Percentiles rank a stretch among this genome's conserved stretches.
phyloP scores from a whole-genome alignment of 768 basidiomycete genomes.

The Leucocoprinus leucothites region DNA sequence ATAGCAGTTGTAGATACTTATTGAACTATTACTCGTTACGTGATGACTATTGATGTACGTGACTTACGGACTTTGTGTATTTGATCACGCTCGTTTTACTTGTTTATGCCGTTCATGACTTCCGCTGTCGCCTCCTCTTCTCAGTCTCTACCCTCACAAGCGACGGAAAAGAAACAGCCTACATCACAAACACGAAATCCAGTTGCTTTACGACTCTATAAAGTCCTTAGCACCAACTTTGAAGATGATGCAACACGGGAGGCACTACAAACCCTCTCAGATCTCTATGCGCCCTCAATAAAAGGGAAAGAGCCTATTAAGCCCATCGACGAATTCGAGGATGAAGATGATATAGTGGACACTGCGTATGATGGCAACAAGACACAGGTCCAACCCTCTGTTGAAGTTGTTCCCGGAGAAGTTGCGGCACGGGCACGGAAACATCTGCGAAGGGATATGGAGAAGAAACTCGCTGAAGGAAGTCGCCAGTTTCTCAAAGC shows the following conservation, averaged over 20 bases:
- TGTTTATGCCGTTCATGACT: constrained; percentile 4
- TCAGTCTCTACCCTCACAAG: neutral
- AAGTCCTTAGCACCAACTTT: constrained; percentile 80
- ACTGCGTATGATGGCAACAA: constrained; percentile 7
- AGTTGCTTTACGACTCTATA: constrained; percentile 84
- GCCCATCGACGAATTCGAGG: constrained; percentile 22
- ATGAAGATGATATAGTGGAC: constrained; percentile 33
- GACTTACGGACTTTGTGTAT: neutral
- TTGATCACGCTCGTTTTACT: too few species aligned
- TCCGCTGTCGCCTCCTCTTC: constrained; percentile 4
- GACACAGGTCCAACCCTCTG: constrained; percentile 13
- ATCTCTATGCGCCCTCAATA: constrained; percentile 53
- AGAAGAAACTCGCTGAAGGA: constrained; percentile 76
- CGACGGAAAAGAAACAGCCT: constrained; percentile 14
- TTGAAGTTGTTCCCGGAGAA: constrained; percentile 49
- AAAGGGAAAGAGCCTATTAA: constrained; percentile 32
- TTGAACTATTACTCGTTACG: neutral
- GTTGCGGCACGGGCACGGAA: constrained; percentile 73
- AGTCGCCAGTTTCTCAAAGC: constrained; percentile 81
- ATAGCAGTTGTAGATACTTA: neutral
- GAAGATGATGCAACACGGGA: constrained; percentile 76
- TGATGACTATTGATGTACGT: neutral
- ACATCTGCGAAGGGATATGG: constrained; percentile 81
- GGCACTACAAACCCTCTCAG: constrained; percentile 79
- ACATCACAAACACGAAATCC: constrained; percentile 55